Evolutionary conservation across 768 basidiomycete species (phyloP).

Genomic region (Gelatoporia subvermispora): DNA sequence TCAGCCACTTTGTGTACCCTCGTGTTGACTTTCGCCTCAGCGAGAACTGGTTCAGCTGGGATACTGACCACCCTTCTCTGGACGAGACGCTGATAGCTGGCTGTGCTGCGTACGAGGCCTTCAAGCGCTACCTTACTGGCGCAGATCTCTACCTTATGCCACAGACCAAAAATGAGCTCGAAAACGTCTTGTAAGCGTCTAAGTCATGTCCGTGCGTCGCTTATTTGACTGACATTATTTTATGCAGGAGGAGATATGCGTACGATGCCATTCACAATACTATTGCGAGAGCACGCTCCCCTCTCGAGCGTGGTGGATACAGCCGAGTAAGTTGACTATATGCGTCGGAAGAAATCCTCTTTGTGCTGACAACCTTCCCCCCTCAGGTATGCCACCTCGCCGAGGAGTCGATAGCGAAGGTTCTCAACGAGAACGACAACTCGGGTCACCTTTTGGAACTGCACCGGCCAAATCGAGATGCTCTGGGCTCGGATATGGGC

Average conservation of each 20-base stretch:
- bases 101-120: constrained; percentile 77
- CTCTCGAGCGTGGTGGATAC: constrained; percentile 55
- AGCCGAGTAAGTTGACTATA: constrained; percentile 37
- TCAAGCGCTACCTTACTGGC: constrained; percentile 68
- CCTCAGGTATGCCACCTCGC: constrained; percentile 64
- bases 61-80: constrained; percentile 61
- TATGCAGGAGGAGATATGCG: constrained; percentile 61
- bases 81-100: constrained; percentile 72
- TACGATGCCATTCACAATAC: constrained; percentile 80
- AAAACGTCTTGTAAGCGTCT: constrained; percentile 60
- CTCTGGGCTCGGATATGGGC: constrained; percentile 29
- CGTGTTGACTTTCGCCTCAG: constrained; percentile 32
- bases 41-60: constrained; percentile 67
- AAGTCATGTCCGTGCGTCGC: constrained; percentile 1
- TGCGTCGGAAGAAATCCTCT: background rate
- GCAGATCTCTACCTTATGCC: constrained; percentile 71
- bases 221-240: background rate
- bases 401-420: constrained; percentile 63
- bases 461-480: constrained; percentile 33
- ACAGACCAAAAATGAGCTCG: constrained; percentile 57
- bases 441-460: constrained; percentile 58
- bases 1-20: background rate
- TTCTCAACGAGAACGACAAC: constrained; percentile 69
- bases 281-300: constrained; percentile 63
- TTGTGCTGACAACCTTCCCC: background rate